These are phyloP conservation scores for Aspergillus aculeatinus DNA, from an alignment of 2,329 filamentous ascomycete genomes.

Conservation along the genomic window DNA sequence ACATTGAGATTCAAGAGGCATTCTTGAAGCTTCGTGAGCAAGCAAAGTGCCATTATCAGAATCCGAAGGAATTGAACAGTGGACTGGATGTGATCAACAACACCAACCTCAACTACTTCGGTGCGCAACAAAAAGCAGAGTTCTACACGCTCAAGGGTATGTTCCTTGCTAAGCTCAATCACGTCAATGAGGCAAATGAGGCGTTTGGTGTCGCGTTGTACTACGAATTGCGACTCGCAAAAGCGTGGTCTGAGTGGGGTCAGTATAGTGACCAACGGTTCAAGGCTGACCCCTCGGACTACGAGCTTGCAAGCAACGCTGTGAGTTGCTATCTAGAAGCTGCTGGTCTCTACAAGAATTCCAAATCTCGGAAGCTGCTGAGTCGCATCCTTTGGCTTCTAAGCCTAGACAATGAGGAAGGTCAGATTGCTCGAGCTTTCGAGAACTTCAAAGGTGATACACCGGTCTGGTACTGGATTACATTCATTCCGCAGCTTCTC, in stretches of 20 bases:
- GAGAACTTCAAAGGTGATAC: slow-evolving; percentile 97
- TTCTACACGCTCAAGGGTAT: slow-evolving; percentile 99
- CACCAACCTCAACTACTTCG: slow-evolving; percentile 98
- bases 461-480: slow-evolving; percentile 99
- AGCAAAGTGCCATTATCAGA: slow-evolving; percentile 98
- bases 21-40: slow-evolving; percentile 98
- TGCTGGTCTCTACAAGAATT: slow-evolving; percentile 92
- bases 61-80: slow-evolving; percentile 84
- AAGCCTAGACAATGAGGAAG: slow-evolving; percentile 85
- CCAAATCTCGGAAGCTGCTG: slow-evolving; percentile 90
- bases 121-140: slow-evolving; percentile 91
- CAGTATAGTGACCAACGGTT: slow-evolving; percentile 97
- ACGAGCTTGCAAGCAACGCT: slow-evolving; percentile 83
- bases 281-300: slow-evolving; percentile 80
- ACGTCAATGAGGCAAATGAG: slow-evolving; percentile 87
- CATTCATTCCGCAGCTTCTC: slow-evolving; percentile 93
- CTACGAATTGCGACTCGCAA: slow-evolving; percentile 91
- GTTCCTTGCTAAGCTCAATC: slow-evolving; percentile 92
- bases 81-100: slow-evolving; percentile 99
- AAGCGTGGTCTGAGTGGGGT: slow-evolving; percentile 99
- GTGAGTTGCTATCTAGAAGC: slow-evolving; percentile 96
- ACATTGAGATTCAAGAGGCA: slow-evolving; percentile 98
- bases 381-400: slow-evolving; percentile 93
- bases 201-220: slow-evolving; percentile 94
- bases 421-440: slow-evolving; percentile 79